Evolutionary conservation across 75 land plant species (phyloP).

Genomic region (Sequoia sempervirens): DNA sequence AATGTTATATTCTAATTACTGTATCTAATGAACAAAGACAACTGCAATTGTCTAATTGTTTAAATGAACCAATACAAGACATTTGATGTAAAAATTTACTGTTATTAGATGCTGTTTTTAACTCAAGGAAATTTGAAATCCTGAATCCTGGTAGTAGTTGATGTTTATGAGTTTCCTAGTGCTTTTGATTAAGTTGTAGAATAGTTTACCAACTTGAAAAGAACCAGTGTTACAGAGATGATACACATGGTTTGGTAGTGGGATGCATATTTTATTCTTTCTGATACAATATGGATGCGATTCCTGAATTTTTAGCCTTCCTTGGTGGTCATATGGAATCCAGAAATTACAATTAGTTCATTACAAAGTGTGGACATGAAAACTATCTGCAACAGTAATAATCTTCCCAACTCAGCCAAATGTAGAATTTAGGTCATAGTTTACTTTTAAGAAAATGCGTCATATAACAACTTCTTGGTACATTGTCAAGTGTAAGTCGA

Average conservation of each 20-base stretch:
- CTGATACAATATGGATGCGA: not conserved
- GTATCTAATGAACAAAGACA: not conserved
- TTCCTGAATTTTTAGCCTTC: not conserved
- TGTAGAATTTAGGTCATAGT: not conserved
- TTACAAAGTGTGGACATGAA: not conserved
- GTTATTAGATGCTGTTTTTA: not conserved
- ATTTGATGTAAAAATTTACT: not conserved
- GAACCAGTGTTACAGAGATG: not conserved
- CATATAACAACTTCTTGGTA: not conserved
- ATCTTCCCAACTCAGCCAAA: not conserved
- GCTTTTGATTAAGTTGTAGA: not conserved
- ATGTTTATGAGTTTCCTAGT: not conserved
- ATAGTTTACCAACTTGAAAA: not conserved
- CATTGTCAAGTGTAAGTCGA: not conserved
- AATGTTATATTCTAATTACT: not conserved
- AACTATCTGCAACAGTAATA: not conserved
- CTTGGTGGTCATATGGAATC: not conserved
- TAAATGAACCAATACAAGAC: not conserved
- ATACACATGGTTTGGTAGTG: not conserved
- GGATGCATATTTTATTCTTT: not conserved
- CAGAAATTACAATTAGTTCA: not conserved
- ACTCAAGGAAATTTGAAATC: not conserved
- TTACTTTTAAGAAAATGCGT: not conserved
- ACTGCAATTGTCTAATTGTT: not conserved
- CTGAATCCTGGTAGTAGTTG: not conserved